Conservation (phyloP, 352 stramenopile species). For the Globisporangium cylindrosporum region DNA sequence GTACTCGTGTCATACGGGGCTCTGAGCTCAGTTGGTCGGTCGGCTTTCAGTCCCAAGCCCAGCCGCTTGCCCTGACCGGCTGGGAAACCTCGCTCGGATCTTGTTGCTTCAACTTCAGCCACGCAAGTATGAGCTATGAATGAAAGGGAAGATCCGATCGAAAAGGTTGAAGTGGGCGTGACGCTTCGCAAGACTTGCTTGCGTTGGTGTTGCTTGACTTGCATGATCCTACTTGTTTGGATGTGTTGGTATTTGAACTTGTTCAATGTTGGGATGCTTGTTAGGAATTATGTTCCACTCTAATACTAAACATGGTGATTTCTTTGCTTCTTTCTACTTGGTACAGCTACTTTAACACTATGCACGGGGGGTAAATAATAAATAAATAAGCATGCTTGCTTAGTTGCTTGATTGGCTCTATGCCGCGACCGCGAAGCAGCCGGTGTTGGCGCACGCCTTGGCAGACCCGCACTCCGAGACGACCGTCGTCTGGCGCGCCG, state of each 20-base stretch:
- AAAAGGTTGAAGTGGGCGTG: conserved; percentile 4
- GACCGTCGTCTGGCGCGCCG: conserved; percentile 14
- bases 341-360: conserved; percentile 14
- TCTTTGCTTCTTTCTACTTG: conserved; percentile 4
- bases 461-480: conserved; percentile 13
- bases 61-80: background rate
- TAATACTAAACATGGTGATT: conserved; percentile 4
- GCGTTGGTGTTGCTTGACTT: background rate
- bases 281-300: background rate
- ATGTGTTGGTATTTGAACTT: background rate
- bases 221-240: background rate
- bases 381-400: conserved; percentile 13
- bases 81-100: background rate
- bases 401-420: background rate
- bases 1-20: background rate
- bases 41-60: background rate
- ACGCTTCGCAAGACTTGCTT: background rate
- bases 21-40: background rate
- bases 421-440: conserved; percentile 4
- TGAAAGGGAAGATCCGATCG: background rate
- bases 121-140: background rate
- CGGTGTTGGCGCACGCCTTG: conserved; percentile 2
- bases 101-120: background rate
- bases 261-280: background rate
- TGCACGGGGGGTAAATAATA: conserved; percentile 9